Evolutionary conservation across 2,329 filamentous ascomycete species (phyloP).

Genomic region (Trichocomaceae sp.): DNA sequence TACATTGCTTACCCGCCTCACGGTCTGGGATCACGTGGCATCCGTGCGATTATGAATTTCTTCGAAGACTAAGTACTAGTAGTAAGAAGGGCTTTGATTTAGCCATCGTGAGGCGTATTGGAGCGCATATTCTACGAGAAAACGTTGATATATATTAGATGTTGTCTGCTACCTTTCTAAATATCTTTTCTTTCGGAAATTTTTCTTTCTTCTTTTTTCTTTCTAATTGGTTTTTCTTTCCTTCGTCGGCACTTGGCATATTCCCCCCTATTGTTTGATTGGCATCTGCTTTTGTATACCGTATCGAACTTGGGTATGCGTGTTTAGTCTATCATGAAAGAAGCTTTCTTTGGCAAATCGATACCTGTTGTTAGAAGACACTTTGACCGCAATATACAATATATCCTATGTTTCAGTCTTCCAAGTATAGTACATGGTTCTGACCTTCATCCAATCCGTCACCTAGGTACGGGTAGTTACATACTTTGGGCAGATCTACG

Average conservation of each 20-base stretch:
- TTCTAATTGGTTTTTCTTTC: not conserved
- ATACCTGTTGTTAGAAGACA: not conserved
- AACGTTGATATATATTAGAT: not conserved
- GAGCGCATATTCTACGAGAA: not conserved
- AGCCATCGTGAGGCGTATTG: not conserved
- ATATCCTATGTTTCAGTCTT: no score
- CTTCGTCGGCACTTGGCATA: not conserved
- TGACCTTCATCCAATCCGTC: no score
- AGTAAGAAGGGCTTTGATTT: not conserved
- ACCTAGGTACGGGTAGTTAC: no score
- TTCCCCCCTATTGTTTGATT: slow-evolving; percentile 11
- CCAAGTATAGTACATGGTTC: no score
- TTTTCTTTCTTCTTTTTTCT: not conserved
- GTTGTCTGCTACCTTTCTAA: no score
- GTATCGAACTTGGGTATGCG: not conserved
- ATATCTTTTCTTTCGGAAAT: not conserved
- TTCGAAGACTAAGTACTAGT: slow-evolving; percentile 67
- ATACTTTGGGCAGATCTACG: no score
- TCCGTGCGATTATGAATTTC: slow-evolving; percentile 82
- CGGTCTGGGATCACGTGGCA: slow-evolving; percentile 72
- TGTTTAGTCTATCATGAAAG: not conserved
- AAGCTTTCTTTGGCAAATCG: not conserved
- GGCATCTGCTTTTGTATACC: not conserved
- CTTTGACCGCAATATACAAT: not conserved
- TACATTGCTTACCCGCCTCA: slow-evolving; percentile 87